Evolutionary conservation across 2,329 filamentous ascomycete species (phyloP).

Genomic region (Diplodia scrobiculata): DNA sequence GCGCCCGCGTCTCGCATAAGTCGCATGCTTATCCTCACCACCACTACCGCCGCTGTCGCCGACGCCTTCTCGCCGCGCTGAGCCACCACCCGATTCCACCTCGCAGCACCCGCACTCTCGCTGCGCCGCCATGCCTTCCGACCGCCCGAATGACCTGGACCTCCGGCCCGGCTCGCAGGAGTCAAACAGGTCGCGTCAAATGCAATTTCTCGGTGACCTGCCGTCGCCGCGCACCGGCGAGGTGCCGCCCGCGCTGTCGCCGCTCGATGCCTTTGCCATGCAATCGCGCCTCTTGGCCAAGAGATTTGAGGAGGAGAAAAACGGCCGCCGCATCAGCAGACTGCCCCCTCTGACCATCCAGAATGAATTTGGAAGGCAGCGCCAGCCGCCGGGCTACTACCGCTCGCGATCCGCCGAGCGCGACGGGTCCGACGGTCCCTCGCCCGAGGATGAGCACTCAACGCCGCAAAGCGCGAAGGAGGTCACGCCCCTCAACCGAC

Average conservation of each 20-base stretch:
- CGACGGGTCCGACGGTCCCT: slow-evolving; percentile 58
- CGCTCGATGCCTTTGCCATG: slow-evolving; percentile 90
- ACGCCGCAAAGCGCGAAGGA: slow-evolving; percentile 34
- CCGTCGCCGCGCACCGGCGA: slow-evolving; percentile 56
- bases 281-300: slow-evolving; percentile 86
- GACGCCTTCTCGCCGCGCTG: slow-evolving; percentile 29
- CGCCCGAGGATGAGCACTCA: slow-evolving; percentile 39
- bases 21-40: slow-evolving; percentile 21
- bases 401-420: slow-evolving; percentile 66
- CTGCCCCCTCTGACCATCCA: slow-evolving; percentile 80
- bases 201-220: slow-evolving; percentile 43
- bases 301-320: slow-evolving; percentile 73
- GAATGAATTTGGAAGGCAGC: slow-evolving; percentile 72
- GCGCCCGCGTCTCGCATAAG: slow-evolving; percentile 11
- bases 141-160: slow-evolving; percentile 41
- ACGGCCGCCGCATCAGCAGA: slow-evolving; percentile 78
- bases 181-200: slow-evolving; percentile 35
- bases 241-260: slow-evolving; percentile 85
- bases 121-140: slow-evolving; percentile 14
- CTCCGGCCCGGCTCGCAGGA: slow-evolving; percentile 35
- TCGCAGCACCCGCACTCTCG: slow-evolving; percentile 15
- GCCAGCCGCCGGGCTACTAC: slow-evolving; percentile 73
- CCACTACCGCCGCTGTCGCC: slow-evolving; percentile 20
- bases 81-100: slow-evolving; percentile 30
- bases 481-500: slow-evolving; percentile 38